phyloP scores from a whole-genome alignment of 257 asterid genomes.

The Prunella vulgaris region DNA sequence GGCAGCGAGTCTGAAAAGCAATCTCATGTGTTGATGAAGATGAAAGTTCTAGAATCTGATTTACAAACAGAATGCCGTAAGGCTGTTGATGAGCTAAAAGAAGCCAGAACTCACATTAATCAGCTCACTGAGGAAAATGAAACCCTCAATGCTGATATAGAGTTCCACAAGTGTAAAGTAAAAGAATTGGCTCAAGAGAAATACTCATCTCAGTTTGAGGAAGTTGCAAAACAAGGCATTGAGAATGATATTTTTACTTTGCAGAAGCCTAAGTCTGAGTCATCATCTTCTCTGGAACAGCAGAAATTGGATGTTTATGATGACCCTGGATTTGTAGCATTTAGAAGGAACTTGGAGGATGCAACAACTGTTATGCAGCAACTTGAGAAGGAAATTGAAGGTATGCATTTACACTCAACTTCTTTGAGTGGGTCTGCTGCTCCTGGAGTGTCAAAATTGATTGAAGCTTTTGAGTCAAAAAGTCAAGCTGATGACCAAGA shows the following conservation, averaged over 20 bases:
- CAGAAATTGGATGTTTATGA: slow-evolving; percentile 26
- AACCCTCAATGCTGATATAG: slow-evolving; percentile 45
- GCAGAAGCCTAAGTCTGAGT: slow-evolving; percentile 28
- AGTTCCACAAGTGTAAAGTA: slow-evolving; percentile 38
- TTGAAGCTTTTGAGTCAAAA: slow-evolving; percentile 83
- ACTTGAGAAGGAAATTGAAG: slow-evolving; percentile 70
- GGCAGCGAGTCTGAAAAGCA: slow-evolving; percentile 47
- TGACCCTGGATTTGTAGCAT: slow-evolving; percentile 40
- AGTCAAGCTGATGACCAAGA: slow-evolving; percentile 49
- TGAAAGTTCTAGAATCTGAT: slow-evolving; percentile 35
- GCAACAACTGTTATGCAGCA: slow-evolving; percentile 44
- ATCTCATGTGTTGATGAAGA: slow-evolving; percentile 40
- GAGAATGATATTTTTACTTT: slow-evolving; percentile 23
- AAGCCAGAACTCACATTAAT: slow-evolving; percentile 42
- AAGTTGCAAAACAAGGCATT: slow-evolving; percentile 28
- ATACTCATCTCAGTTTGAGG: slow-evolving; percentile 31
- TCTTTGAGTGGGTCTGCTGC: slow-evolving; percentile 49
- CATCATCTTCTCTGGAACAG: slow-evolving; percentile 28
- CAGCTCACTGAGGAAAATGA: slow-evolving; percentile 55
- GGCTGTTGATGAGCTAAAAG: slow-evolving; percentile 48
- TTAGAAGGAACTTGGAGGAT: slow-evolving; percentile 56
- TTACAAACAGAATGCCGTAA: slow-evolving; percentile 48
- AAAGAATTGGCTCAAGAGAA: slow-evolving; percentile 32
- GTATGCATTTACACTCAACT: slow-evolving; percentile 43
- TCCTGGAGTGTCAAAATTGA: slow-evolving; percentile 75